phyloP scores from a whole-genome alignment of 2,329 filamentous ascomycete species.

The Pseudogymnoascus sp. region DNA sequence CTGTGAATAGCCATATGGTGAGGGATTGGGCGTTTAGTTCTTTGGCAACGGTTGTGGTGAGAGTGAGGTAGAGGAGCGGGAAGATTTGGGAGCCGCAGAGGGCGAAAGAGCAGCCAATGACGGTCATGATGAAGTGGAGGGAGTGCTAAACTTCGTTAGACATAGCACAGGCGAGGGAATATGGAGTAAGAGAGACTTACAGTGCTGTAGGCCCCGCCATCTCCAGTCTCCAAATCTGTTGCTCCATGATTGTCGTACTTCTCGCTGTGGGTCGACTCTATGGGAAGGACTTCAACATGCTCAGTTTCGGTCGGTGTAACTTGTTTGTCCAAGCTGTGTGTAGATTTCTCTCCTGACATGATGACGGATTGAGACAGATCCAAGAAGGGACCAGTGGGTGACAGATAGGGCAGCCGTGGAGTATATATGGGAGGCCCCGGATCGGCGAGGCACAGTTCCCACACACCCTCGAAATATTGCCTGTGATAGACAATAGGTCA shows the following conservation, averaged over 20 bases:
- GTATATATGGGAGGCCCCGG: background rate
- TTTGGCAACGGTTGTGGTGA: background rate
- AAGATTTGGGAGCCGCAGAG: conserved; percentile 13
- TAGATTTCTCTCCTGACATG: conserved; percentile 2
- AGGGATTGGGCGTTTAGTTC: conserved; percentile 11
- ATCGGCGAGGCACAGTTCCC: background rate
- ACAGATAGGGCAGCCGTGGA: background rate
- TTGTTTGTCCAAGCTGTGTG: background rate
- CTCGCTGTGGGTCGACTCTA: background rate
- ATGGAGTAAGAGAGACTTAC: background rate
- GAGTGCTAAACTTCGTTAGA: background rate
- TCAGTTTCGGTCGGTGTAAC: background rate
- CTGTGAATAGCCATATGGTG: conserved; percentile 16
- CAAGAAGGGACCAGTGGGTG: background rate
- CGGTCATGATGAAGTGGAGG: conserved; percentile 10
- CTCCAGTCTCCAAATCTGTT: background rate
- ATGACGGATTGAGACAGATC: background rate
- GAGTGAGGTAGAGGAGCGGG: conserved; percentile 1
- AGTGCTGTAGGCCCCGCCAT: conserved; percentile 1
- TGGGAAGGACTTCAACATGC: background rate
- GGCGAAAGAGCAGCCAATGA: conserved; percentile 13
- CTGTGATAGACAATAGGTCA: background rate
- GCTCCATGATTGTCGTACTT: background rate
- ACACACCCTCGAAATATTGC: background rate
- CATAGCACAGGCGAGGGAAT: background rate